Evolutionary conservation across 352 stramenopile genomes (phyloP), one percentile per base, ranked within the genome.

Genomic region (Detonula confervacea): DNA sequence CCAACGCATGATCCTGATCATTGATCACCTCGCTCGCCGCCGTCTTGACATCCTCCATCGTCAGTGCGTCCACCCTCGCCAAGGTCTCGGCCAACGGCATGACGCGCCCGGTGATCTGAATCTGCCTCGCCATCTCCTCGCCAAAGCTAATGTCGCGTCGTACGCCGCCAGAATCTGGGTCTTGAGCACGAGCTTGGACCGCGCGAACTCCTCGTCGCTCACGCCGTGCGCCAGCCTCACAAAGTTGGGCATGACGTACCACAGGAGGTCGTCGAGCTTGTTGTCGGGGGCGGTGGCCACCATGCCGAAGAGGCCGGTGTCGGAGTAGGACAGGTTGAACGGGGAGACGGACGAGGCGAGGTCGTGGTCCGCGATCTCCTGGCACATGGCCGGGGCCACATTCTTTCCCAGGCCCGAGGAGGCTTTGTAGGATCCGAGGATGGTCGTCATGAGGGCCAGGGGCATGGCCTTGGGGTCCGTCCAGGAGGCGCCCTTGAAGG

Each of bases 311-410:
- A 99, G 92, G 74, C 97, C 97, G 25, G 97, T 99, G 89, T 99
- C 98, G 88, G 99, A 98, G 93, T 99, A 99, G 93, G 95, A 98
- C 62, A 97, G 98, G 93, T 99, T 99, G 93, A 99, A 99, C 24
- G 97, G 97, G 87, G 97, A 98, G 91, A 98, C 97, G 62, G 95
- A 98, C 87, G 99, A 96, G 51, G 96, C 97, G 29, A 98, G 88
- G 76, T 98, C 95, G 81, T 98, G 95, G 83, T 98, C 92, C 14
- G 97, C 96, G 4, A 99, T 91, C 73, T 97, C 95, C 90, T 98
- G 96, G 75, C 96, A 98, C 37, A 99, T 92, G 79, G 97, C 96
- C 37, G 95, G 97, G 62, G 96, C 96, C 84, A 97, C 96, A 90
- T 98, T 98, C 84, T 97, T 95, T 1, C 74, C 74, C 24, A 83